Conservation (phyloP, 108 stramenopile genomes). For the Heterococcus sp. region DNA sequence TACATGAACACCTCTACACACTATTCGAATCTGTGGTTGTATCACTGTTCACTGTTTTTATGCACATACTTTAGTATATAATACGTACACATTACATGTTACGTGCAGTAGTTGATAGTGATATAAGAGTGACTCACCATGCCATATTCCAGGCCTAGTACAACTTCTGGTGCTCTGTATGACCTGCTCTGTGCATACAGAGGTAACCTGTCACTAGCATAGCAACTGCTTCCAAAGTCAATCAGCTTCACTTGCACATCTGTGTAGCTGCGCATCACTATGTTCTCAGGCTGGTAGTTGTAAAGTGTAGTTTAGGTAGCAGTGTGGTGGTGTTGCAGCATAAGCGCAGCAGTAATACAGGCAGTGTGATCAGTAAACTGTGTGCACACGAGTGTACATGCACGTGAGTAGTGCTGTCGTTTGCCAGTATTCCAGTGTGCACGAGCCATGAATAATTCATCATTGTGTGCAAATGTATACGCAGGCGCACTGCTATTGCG, state of each 20-base stretch:
- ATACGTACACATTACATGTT: background rate
- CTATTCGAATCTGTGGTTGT: background rate
- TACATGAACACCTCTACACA: background rate
- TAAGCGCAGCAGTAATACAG: no score
- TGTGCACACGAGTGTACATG: no score
- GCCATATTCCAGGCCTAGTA: constrained; percentile 83
- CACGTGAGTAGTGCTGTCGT: no score
- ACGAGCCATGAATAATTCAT: no score
- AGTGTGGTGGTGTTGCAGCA: no score
- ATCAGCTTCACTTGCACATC: constrained; percentile 81
- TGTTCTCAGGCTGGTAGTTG: constrained; percentile 95
- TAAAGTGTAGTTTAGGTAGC: no score
- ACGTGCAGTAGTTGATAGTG: background rate
- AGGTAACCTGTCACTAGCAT: constrained; percentile 83
- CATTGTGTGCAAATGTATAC: no score
- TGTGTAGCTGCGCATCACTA: constrained; percentile 58
- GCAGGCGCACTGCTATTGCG: no score
- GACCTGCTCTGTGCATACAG: constrained; percentile 89
- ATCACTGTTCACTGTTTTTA: background rate
- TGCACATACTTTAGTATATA: background rate
- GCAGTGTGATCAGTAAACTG: no score
- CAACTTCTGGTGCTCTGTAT: constrained; percentile 96
- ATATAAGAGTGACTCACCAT: constrained; percentile 46
- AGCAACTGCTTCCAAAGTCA: constrained; percentile 96
- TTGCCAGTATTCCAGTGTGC: no score